These are phyloP conservation scores for Sporormia fimetaria DNA, from an alignment of 495 filamentous ascomycete genomes.

Conservation along the genomic window DNA sequence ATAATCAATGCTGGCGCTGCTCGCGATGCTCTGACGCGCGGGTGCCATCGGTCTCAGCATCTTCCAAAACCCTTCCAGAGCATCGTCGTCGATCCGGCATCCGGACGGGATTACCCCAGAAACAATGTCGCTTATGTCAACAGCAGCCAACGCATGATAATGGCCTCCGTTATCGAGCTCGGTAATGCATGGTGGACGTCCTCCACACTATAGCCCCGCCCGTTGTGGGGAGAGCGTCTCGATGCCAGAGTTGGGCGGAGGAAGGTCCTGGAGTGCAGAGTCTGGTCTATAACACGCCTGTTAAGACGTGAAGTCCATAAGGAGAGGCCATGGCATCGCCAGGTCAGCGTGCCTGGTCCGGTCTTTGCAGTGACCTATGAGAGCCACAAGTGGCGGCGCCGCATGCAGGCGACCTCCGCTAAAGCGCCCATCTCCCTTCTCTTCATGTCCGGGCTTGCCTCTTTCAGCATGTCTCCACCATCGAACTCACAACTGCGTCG, in stretches of 20 bases:
- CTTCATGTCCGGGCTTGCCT: slow-evolving; percentile 7
- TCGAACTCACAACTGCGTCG: too few species aligned
- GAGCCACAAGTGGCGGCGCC: slow-evolving; percentile 13
- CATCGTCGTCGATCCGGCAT: slow-evolving; percentile 3
- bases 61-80: slow-evolving; percentile 20
- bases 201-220: slow-evolving; percentile 23
- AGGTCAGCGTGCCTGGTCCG: slow-evolving; percentile 17
- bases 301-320: slow-evolving; percentile 21
- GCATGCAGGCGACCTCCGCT: slow-evolving; percentile 18
- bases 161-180: slow-evolving; percentile 21
- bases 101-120: slow-evolving; percentile 18
- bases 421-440: slow-evolving; percentile 6
- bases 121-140: slow-evolving; percentile 26
- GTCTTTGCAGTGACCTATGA: slow-evolving; percentile 7
- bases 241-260: slow-evolving; percentile 10
- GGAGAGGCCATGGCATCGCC: slow-evolving; percentile 17
- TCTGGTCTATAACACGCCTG: slow-evolving; percentile 18
- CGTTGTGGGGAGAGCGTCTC: slow-evolving; percentile 11
- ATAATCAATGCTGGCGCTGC: slow-evolving; percentile 24
- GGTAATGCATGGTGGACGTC: slow-evolving; percentile 25
- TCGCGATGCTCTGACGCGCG: too few species aligned
- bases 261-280: slow-evolving; percentile 12
- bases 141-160: slow-evolving; percentile 20
- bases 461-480: too few species aligned
- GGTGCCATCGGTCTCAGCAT: slow-evolving; percentile 15